Evolutionary conservation across 2,329 filamentous ascomycete genomes (phyloP), one percentile per base, ranked within the genome.

Genomic region (Fusarium cyanostomum): DNA sequence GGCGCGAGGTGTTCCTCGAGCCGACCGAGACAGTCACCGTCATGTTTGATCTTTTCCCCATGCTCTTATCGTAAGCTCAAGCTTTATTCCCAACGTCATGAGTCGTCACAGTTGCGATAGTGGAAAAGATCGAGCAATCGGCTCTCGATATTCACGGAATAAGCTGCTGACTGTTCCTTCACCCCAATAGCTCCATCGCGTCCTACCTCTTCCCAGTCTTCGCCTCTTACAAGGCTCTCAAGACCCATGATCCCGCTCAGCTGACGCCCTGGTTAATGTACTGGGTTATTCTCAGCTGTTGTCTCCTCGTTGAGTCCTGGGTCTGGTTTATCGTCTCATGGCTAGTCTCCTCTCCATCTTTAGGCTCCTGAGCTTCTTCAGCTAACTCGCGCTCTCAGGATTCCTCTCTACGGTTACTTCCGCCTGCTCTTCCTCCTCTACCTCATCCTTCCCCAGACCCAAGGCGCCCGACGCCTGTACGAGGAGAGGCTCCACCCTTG

Each of bases 221-320:
- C 80, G 94, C 94, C 68, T 97, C 94, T 65, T 98, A 97, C 85
- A 98, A 98, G 83, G 94, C 95, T 44, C 90, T 99, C 73, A 94
- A 95, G 80, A 94, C 92, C 13, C 90, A 91, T 49, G 92, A 97
- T 77, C 93, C 94, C 3, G 89, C 92, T 33, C 89, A 96, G 74
- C 85, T 97, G 59, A 92, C 92, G 64, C 94, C 94, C 89, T 99
- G 95, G 95, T 86, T 98, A 67, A 98, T 98, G 91, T 99, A 98
- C 85, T 99, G 94, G 91, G 92, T 97, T 59, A 92, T 97, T 21
- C 86, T 97, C 66, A 91, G 92, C 60, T 89, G 92, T 75, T 87
- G 89, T 70, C 83, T 94, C 54, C 86, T 95, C 61, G 86, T 89
- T 77, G 95, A 98, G 80, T 94, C 90, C 42, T 96, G 93, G 86